Conservation (phyloP, 805 yeast genomes). For the Candida taoyuanica region DNA sequence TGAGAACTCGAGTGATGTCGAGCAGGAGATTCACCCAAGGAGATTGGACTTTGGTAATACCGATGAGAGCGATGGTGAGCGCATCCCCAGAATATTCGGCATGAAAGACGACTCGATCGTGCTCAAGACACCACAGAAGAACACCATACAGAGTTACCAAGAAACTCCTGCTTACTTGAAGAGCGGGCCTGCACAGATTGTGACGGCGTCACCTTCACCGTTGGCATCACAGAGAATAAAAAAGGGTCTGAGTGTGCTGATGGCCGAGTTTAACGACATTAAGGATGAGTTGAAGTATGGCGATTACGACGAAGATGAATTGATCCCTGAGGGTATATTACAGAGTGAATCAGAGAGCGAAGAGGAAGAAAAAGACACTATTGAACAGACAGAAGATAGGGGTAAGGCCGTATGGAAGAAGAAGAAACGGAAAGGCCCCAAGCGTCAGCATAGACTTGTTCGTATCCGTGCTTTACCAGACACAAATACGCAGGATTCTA, state of each 20-base stretch:
- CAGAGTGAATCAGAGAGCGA: slow-evolving; percentile 19
- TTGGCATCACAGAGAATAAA: slow-evolving; percentile 24
- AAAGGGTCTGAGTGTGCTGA: slow-evolving; percentile 41
- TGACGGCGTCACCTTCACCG: slow-evolving; percentile 28
- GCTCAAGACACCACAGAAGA: slow-evolving; percentile 21
- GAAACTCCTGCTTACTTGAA: slow-evolving; percentile 45
- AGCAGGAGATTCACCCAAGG: slow-evolving; percentile 10
- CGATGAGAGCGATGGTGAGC: not conserved
- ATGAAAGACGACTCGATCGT: not conserved
- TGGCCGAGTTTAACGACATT: slow-evolving; percentile 41
- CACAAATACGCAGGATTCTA: slow-evolving; percentile 31
- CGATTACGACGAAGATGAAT: slow-evolving; percentile 19
- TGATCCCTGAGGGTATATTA: slow-evolving; percentile 18
- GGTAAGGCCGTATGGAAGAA: slow-evolving; percentile 24
- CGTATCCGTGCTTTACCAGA: slow-evolving; percentile 24
- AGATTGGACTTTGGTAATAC: slow-evolving; percentile 11
- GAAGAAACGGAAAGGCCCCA: slow-evolving; percentile 26
- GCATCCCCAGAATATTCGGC: not conserved
- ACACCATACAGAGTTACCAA: slow-evolving; percentile 1
- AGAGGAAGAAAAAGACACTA: slow-evolving; percentile 11
- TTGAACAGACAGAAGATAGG: slow-evolving; percentile 11
- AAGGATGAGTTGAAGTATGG: slow-evolving; percentile 26
- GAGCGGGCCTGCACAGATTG: slow-evolving; percentile 1
- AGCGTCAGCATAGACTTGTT: slow-evolving; percentile 30
- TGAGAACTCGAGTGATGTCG: no score